phyloP scores from a whole-genome alignment of 148 eudicot genomes.

The Drosera capensis region DNA sequence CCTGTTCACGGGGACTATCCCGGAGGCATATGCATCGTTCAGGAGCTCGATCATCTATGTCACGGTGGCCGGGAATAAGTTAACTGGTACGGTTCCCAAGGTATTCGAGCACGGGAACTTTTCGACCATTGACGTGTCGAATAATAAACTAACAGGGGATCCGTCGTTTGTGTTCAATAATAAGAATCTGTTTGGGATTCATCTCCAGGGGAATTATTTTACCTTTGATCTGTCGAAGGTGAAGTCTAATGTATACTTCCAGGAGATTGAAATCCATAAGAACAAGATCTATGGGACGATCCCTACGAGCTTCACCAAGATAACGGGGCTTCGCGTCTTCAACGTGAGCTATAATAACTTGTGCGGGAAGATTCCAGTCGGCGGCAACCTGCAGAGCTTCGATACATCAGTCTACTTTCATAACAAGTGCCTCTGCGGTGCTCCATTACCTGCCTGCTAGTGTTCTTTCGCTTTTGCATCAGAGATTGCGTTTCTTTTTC shows the following conservation, averaged over 20 bases:
- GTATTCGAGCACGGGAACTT: constrained; percentile 10
- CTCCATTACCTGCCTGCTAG: constrained; percentile 5
- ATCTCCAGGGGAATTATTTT: constrained; percentile 17
- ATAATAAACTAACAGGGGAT: constrained; percentile 26
- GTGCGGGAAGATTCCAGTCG: constrained; percentile 29
- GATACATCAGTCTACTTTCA: constrained; percentile 6
- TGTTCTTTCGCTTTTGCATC: too few relatives aligned
- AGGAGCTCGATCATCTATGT: not conserved
- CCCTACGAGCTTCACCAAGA: constrained; percentile 10
- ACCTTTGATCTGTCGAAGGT: constrained; percentile 20
- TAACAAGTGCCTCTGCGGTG: constrained; percentile 10
- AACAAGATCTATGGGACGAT: constrained; percentile 30
- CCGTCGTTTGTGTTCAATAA: constrained; percentile 24
- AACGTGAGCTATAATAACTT: constrained; percentile 33
- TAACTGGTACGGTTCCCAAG: constrained; percentile 18
- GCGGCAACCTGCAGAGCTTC: constrained; percentile 8
- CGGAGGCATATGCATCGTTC: constrained; percentile 14
- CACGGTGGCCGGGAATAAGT: not conserved
- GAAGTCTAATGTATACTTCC: constrained; percentile 3
- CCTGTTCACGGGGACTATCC: constrained; percentile 31
- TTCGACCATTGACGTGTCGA: constrained; percentile 5
- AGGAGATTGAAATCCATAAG: constrained; percentile 15
- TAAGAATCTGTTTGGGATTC: constrained; percentile 1
- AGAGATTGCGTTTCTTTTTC: too few relatives aligned
- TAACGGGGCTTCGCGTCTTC: constrained; percentile 6